Evolutionary conservation across 2,329 filamentous ascomycete genomes (phyloP).

Genomic region (Aureobasidium leucospermi): DNA sequence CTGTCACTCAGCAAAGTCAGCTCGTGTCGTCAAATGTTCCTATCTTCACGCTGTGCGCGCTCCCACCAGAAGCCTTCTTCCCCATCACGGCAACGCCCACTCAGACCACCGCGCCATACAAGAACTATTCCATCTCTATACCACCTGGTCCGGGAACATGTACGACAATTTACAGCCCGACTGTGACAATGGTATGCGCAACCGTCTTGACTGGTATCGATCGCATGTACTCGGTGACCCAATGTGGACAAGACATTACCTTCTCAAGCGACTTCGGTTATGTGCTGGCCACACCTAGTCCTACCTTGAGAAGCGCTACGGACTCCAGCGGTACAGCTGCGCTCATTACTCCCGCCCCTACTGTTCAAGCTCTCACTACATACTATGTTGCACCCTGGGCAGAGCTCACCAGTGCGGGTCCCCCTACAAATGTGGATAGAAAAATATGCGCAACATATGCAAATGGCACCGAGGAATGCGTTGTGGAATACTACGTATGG

Average conservation of each 20-base stretch:
- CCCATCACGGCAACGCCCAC: slow-evolving; percentile 22
- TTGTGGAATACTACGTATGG: slow-evolving; percentile 37
- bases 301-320: slow-evolving; percentile 18
- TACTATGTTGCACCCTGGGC: slow-evolving; percentile 41
- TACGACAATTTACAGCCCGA: slow-evolving; percentile 34
- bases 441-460: slow-evolving; percentile 34
- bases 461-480: slow-evolving; percentile 32
- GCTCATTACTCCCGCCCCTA: slow-evolving; percentile 32
- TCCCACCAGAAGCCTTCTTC: slow-evolving; percentile 30
- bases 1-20: slow-evolving; percentile 37
- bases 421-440: slow-evolving; percentile 33
- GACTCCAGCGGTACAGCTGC: not conserved
- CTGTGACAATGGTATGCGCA: slow-evolving; percentile 36
- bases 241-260: slow-evolving; percentile 38
- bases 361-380: slow-evolving; percentile 33
- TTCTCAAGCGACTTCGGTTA: slow-evolving; percentile 41
- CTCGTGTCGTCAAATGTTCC: slow-evolving; percentile 37
- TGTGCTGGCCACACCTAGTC: slow-evolving; percentile 31
- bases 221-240: slow-evolving; percentile 33
- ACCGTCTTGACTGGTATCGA: slow-evolving; percentile 37
- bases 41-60: slow-evolving; percentile 36
- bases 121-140: slow-evolving; percentile 29
- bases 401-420: slow-evolving; percentile 31
- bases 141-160: slow-evolving; percentile 30
- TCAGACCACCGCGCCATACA: slow-evolving; percentile 29